Base-by-base conservation (phyloP, 2,329 filamentous ascomycete species). In the Camptophora hylomeconis region DNA sequence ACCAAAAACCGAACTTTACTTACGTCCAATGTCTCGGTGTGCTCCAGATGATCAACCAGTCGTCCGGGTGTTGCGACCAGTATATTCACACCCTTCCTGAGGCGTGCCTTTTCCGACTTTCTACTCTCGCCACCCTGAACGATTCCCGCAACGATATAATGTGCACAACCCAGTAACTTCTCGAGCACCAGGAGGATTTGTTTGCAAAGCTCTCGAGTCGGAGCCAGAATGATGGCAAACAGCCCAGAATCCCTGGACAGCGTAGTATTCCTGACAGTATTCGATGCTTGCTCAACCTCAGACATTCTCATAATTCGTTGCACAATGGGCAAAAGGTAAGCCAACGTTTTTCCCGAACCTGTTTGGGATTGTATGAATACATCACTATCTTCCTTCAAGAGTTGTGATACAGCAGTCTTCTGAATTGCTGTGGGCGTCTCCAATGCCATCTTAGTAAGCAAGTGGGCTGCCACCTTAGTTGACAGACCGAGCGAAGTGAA, bases 281-380 rank as follows among this genome's bases (percentile, higher is more conserved):
- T 39, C 42, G 18, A 47, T 40, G 42, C 47, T 32, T 54, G 49
- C 29, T 49, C 44, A 18, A 44, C 46, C 52, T 40, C 60, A 49
- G 52, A 69, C 42, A 95, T 66, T 9, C 75, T 68, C 54, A 93
- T 72, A 12, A 98, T 78, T 14, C 84, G 70, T 50, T 98, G 82
- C 13, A 98, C 75, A 25, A 98, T 79, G 2, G 89, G 89, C 5
- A 98, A 60, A 4, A 98, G 66, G 51, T 98, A 98, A n/a, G 89
- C 82, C 36, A 98, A 60, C 0, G 89, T 98, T 60, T 98, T 98
- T 57, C 89, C 89, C 0, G 89, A 98, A 43, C 89, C 89, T 0
- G 89, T 98, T 58, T 98, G 80, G 3, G 89, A 92, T 52, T 95
- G 89, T 18, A 98, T 78, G 46, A 98, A 98, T 2, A 86, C 86